These are phyloP conservation scores for Emmonsia crescens DNA, from an alignment of 2,329 filamentous ascomycete genomes.

Conservation along the genomic window DNA sequence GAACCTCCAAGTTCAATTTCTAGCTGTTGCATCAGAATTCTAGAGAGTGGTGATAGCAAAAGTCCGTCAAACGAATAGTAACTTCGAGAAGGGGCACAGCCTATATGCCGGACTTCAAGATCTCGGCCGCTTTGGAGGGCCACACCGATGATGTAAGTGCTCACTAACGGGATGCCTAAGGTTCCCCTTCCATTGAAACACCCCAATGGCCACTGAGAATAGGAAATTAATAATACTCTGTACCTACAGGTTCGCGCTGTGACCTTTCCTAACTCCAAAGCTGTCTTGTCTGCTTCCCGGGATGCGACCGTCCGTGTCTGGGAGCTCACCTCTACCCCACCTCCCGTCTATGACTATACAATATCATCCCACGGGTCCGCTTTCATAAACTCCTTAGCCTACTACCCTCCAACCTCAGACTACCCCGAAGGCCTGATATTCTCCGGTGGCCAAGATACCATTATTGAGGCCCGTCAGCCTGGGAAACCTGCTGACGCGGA, in stretches of 20 bases:
- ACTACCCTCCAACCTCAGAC: conserved; percentile 55
- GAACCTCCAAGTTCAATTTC: not conserved
- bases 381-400: conserved; percentile 80
- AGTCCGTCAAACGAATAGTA: not conserved
- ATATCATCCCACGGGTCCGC: conserved; percentile 69
- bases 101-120: conserved; percentile 73
- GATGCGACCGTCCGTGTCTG: conserved; percentile 85
- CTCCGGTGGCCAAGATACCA: conserved; percentile 80
- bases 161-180: conserved; percentile 5
- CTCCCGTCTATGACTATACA: conserved; percentile 64
- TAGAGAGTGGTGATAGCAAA: not conserved
- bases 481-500: conserved; percentile 57
- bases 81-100: not conserved
- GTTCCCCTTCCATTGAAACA: conserved; percentile 10
- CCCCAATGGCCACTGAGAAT: not conserved
- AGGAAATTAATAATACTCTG: not conserved
- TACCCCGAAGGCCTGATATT: conserved; percentile 72
- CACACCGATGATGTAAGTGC: conserved; percentile 82
- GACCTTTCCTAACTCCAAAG: conserved; percentile 60
- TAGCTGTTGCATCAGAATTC: not conserved
- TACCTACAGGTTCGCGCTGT: conserved; percentile 68
- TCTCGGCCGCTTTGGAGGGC: conserved; percentile 78
- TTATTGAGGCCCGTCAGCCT: conserved; percentile 79
- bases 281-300: conserved; percentile 74
- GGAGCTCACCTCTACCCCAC: conserved; percentile 55